Conservation (phyloP, 495 filamentous ascomycete genomes). For the Podospora bellae-mahoneyi region DNA sequence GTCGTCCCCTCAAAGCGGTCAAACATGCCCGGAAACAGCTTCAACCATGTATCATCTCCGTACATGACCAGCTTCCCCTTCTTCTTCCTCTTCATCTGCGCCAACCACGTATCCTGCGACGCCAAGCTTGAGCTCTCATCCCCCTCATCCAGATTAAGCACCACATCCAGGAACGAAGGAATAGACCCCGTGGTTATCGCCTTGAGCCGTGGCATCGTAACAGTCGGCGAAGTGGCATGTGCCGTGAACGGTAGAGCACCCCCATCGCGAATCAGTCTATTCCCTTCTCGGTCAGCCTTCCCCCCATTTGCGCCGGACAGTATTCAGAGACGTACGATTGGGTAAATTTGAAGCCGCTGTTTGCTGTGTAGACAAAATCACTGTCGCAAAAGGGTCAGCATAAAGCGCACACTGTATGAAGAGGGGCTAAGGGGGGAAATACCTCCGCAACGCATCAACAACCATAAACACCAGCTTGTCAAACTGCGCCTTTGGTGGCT, state of each 20-base stretch:
- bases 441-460: slow-evolving; percentile 91
- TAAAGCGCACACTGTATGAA: background rate
- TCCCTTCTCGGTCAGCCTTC: background rate
- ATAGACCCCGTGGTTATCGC: slow-evolving; percentile 96
- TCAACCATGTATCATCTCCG: slow-evolving; percentile 97
- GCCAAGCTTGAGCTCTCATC: slow-evolving; percentile 84
- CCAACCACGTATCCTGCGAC: slow-evolving; percentile 90
- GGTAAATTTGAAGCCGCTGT: slow-evolving; percentile 82
- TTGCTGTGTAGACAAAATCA: slow-evolving; percentile 86
- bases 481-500: slow-evolving; percentile 62
- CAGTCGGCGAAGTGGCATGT: slow-evolving; percentile 91
- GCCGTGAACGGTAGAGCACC: slow-evolving; percentile 89
- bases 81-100: slow-evolving; percentile 75
- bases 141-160: slow-evolving; percentile 92
- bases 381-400: slow-evolving; percentile 41
- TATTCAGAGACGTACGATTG: slow-evolving; percentile 63
- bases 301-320: background rate
- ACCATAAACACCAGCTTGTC: slow-evolving; percentile 96
- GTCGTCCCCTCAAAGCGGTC: slow-evolving; percentile 84
- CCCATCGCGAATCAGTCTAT: slow-evolving; percentile 78
- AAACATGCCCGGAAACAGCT: slow-evolving; percentile 88
- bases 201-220: slow-evolving; percentile 97
- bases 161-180: slow-evolving; percentile 93
- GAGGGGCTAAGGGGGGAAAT: slow-evolving; percentile 16
- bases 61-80: slow-evolving; percentile 83